A percentile compares a stretch with the other conserved stretches of the same genome.
phyloP scores from a whole-genome alignment of 2,329 filamentous ascomycete genomes.

The Pseudopyricularia javanii region DNA sequence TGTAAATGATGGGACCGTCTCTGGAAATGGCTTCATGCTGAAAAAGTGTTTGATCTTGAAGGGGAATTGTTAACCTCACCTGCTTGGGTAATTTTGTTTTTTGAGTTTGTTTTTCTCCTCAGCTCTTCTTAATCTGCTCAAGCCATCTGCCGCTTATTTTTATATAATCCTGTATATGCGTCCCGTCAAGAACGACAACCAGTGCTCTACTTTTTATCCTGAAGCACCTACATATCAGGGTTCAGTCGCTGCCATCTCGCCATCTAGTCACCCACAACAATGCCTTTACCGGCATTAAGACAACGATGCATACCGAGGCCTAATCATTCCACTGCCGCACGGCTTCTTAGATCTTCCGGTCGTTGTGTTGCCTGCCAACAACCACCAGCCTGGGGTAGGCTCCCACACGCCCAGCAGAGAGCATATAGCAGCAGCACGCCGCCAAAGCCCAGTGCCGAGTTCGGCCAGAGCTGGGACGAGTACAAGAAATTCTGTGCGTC shows the following conservation, averaged over 20 bases:
- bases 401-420: neutral
- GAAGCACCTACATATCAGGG: too few relatives aligned
- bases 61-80: too few relatives aligned
- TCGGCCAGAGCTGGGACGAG: slow-evolving; percentile 17
- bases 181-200: too few relatives aligned
- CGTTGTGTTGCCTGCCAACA: neutral
- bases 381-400: neutral
- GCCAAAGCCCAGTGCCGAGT: neutral
- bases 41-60: too few relatives aligned
- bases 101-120: too few relatives aligned
- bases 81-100: too few relatives aligned
- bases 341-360: neutral
- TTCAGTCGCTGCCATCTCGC: neutral
- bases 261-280: neutral
- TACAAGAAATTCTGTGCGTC: slow-evolving; percentile 31
- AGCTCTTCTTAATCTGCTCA: too few relatives aligned
- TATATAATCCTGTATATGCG: too few relatives aligned
- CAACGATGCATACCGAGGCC: neutral
- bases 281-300: neutral
- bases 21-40: too few relatives aligned
- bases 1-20: too few relatives aligned
- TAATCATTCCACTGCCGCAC: neutral
- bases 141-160: too few relatives aligned
- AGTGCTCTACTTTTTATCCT: too few relatives aligned
- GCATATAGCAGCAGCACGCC: neutral